Percentiles rank a stretch among this genome's conserved stretches.
Conservation (phyloP, 208 protist genomes). For the Vickermania ingenoplastis region DNA sequence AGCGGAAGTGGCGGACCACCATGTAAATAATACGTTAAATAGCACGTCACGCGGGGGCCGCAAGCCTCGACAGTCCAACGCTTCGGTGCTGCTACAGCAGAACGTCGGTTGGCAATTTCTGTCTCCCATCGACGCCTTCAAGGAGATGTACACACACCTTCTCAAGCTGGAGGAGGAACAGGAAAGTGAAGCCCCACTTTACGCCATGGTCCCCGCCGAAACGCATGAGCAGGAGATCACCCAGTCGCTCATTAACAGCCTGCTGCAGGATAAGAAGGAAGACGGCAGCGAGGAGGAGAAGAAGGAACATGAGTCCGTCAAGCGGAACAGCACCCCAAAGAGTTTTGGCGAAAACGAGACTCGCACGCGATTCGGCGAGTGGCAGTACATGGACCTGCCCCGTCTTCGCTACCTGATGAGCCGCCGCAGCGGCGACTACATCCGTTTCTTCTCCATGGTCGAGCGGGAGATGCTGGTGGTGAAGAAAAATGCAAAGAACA, state of each 20-base stretch:
- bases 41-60: not conserved
- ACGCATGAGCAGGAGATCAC: not conserved
- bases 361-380: constrained; percentile 11
- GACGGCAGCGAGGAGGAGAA: not conserved
- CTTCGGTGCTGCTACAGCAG: not conserved
- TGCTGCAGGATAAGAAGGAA: not conserved
- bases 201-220: not conserved
- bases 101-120: not conserved
- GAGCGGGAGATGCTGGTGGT: constrained; percentile 38
- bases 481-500: constrained; percentile 32
- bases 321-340: not conserved
- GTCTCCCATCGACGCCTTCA: constrained; percentile 3
- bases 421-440: constrained; percentile 11
- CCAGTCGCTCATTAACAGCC: not conserved
- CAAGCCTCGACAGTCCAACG: not conserved
- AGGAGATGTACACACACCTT: not conserved
- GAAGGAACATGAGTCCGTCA: not conserved
- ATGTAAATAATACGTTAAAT: not conserved
- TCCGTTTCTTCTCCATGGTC: constrained; percentile 71
- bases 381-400: constrained; percentile 20
- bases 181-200: not conserved
- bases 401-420: constrained; percentile 3
- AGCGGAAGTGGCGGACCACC: not conserved
- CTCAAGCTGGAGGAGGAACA: not conserved
- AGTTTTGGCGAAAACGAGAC: not conserved